phyloP scores from a whole-genome alignment of 164 flowering plant species.

The Kingdonia uniflora region DNA sequence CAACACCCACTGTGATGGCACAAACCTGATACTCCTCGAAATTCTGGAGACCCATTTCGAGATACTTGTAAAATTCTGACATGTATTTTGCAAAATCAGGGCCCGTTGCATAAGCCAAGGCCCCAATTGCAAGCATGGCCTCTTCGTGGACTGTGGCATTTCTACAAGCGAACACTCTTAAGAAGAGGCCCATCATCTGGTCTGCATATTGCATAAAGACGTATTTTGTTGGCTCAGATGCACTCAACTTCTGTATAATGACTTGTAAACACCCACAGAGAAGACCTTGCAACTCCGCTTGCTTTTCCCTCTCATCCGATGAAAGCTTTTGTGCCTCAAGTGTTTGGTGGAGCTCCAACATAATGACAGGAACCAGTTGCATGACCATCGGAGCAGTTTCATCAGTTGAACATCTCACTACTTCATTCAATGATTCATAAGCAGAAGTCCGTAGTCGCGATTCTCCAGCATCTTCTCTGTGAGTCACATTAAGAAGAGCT shows the following conservation, averaged over 20 bases:
- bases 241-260: slow-evolving; percentile 46
- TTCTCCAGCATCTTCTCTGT: slow-evolving; percentile 54
- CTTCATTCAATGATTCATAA: slow-evolving; percentile 55
- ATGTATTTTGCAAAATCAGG: slow-evolving; percentile 44
- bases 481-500: slow-evolving; percentile 43
- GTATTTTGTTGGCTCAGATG: slow-evolving; percentile 36
- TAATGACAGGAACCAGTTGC: slow-evolving; percentile 42
- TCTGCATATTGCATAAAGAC: slow-evolving; percentile 44
- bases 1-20: slow-evolving; percentile 52
- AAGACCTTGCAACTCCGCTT: slow-evolving; percentile 49
- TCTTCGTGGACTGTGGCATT: slow-evolving; percentile 59
- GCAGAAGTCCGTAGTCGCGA: slow-evolving; percentile 54
- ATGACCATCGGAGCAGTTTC: slow-evolving; percentile 42
- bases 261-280: slow-evolving; percentile 60
- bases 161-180: slow-evolving; percentile 46
- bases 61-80: slow-evolving; percentile 42
- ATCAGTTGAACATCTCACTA: slow-evolving; percentile 52
- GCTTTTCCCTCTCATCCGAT: slow-evolving; percentile 46
- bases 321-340: slow-evolving; percentile 38
- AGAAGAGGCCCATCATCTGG: slow-evolving; percentile 49
- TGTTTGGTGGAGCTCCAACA: slow-evolving; percentile 51
- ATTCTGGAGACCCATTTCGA: slow-evolving; percentile 63
- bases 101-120: slow-evolving; percentile 47
- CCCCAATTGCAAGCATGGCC: slow-evolving; percentile 64
- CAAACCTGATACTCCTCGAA: slow-evolving; percentile 66